Base-by-base conservation (phyloP, 805 yeast genomes). In the Groenewaldozyma tartarivorans region DNA sequence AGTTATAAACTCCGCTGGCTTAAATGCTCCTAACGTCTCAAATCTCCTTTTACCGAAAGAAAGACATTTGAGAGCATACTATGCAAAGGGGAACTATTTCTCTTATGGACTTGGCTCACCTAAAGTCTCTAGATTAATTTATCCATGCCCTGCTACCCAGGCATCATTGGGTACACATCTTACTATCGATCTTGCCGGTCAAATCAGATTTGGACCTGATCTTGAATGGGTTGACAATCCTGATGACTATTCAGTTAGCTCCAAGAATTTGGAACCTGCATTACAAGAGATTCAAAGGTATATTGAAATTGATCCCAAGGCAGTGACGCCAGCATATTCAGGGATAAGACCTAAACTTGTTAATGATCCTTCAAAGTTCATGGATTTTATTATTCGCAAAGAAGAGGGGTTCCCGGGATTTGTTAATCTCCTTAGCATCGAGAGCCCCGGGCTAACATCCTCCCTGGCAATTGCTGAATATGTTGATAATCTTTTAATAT, bases 111-210 rank as follows among this genome's bases (percentile, higher is more conserved):
- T 67, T 1, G 62, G 69, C 3, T 55, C 56, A 13, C 78, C 81
- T 1, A 65, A 68, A 17, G 74, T 79, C 3, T 55, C 64, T 40
- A 62, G 84, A 43, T 58, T 80, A 26, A 64, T 87, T 0, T 87
- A 87, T 57, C 96, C 96, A 1, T 80, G 85, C 42, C 85, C 86
- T 1, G 69, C 79, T 1, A 77, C 79, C n/a, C 71, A 49, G 24
- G 68, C 81, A n/a, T 82, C 94, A 0, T 64, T 88, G 42, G 96
- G 96, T 0, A 83, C 92, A 0, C 96, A 87, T 63, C 62, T 88
- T 46, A 87, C 96, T 0, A 63, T 88, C 22, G 94, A 84, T 52
- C 60, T 87, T 41, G 87, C 82, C 2, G 92, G 94, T 0, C 79
- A 78, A 49, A 61, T 87, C 20, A 71, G 74, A 48, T 87, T 87